phyloP scores from a whole-genome alignment of 208 protist species.

The Leishmania amazonensis region DNA sequence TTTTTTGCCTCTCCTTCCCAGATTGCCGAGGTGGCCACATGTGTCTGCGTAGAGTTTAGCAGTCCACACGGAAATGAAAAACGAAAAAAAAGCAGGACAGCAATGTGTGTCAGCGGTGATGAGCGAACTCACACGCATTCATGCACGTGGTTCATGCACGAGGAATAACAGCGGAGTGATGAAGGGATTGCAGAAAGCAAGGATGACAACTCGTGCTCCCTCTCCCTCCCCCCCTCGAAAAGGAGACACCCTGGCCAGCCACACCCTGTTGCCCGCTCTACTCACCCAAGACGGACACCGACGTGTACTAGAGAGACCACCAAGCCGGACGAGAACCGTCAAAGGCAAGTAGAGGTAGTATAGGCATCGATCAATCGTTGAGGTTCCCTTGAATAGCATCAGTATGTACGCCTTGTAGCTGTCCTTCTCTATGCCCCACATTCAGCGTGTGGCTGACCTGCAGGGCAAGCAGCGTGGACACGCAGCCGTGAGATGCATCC shows the following conservation, averaged over 20 bases:
- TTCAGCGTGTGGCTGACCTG: constrained; percentile 49
- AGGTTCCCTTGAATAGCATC: constrained; percentile 46
- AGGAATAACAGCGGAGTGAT: background rate
- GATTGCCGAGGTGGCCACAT: background rate
- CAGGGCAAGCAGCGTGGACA: constrained; percentile 63
- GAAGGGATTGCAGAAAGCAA: background rate
- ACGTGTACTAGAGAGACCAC: constrained; percentile 60
- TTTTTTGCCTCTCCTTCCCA: background rate
- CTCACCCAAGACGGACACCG: constrained; percentile 22
- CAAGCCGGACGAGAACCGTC: constrained; percentile 46
- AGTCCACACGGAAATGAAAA: background rate
- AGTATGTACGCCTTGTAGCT: constrained; percentile 43
- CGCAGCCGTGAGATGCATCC: constrained; percentile 82
- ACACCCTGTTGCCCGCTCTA: background rate
- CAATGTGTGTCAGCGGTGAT: background rate
- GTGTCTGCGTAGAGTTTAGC: background rate
- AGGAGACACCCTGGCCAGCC: too few species aligned
- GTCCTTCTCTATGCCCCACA: constrained; percentile 30
- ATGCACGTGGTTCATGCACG: background rate
- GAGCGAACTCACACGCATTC: background rate
- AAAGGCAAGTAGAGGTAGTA: constrained; percentile 67
- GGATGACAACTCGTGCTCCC: background rate
- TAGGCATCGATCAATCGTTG: constrained; percentile 32
- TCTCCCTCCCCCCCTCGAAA: background rate
- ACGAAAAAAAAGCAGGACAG: background rate